A percentile compares a stretch with the other conserved stretches of the same genome.
Evolutionary conservation across 2,329 filamentous ascomycete genomes (phyloP).

Genomic region (Aaosphaeria arxii): DNA sequence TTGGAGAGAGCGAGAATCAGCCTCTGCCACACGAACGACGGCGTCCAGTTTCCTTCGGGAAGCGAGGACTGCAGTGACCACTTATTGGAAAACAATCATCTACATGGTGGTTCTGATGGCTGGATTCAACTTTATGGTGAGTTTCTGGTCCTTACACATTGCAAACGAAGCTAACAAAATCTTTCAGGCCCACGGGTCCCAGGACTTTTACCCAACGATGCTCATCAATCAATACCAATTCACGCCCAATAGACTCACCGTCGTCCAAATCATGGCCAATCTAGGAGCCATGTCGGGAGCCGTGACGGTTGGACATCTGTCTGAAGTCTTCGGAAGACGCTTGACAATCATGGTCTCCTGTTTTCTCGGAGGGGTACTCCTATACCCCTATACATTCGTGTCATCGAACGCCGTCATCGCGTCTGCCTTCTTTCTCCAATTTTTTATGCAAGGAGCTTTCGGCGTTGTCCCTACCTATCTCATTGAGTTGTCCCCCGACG

Average conservation of each 20-base stretch:
- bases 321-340: constrained; percentile 39
- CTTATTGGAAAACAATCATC: constrained; percentile 70
- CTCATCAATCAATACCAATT: neutral
- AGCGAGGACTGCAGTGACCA: constrained; percentile 5
- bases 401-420: neutral
- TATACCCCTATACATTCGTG: constrained; percentile 74
- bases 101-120: constrained; percentile 82
- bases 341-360: constrained; percentile 43
- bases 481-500: neutral
- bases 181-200: constrained; percentile 42
- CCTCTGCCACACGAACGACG: constrained; percentile 19
- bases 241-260: neutral
- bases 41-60: constrained; percentile 7
- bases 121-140: constrained; percentile 61
- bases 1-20: constrained; percentile 11
- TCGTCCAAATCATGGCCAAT: neutral
- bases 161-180: neutral
- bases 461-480: neutral
- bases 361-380: constrained; percentile 66
- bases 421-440: constrained; percentile 1
- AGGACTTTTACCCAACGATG: neutral
- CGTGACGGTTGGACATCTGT: constrained; percentile 38
- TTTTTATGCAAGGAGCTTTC: neutral
- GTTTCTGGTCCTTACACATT: neutral
- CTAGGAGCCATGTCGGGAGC: constrained; percentile 43